These are phyloP conservation scores for Penicillium lagena DNA, from an alignment of 495 filamentous ascomycete genomes.

Conservation along the genomic window DNA sequence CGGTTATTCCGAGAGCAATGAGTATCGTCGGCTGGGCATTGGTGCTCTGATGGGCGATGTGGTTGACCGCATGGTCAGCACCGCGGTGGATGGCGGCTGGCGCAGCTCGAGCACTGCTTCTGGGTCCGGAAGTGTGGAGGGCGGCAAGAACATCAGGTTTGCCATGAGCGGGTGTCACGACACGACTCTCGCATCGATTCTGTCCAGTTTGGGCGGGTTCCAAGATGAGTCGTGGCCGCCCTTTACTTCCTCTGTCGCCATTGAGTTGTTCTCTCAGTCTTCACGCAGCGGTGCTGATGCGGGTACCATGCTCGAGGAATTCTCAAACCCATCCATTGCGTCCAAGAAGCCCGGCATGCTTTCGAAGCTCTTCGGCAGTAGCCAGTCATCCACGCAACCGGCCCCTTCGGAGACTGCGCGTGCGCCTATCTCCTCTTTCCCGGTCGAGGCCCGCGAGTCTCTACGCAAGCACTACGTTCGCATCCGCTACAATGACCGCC, in stretches of 20 bases:
- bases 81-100: constrained; percentile 53
- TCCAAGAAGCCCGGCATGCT: constrained; percentile 22
- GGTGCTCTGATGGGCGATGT: constrained; percentile 80
- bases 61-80: constrained; percentile 74
- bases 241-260: constrained; percentile 83
- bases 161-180: constrained; percentile 88
- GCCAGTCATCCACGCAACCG: constrained; percentile 12
- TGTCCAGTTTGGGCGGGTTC: constrained; percentile 75
- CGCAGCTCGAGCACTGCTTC: constrained; percentile 51
- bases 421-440: constrained; percentile 22
- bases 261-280: constrained; percentile 74
- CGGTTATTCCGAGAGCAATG: constrained; percentile 74
- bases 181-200: constrained; percentile 77
- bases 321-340: constrained; percentile 17
- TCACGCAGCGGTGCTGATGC: not conserved
- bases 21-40: constrained; percentile 84
- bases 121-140: constrained; percentile 29
- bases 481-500: constrained; percentile 84
- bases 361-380: constrained; percentile 23
- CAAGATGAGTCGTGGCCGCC: constrained; percentile 75
- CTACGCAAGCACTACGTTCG: constrained; percentile 78
- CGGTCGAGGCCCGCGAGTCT: constrained; percentile 37
- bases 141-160: constrained; percentile 56
- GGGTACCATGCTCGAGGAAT: constrained; percentile 16
- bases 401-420: constrained; percentile 28